These are phyloP conservation scores for Avicennia marina DNA, from an alignment of 257 asterid species.

Conservation along the genomic window DNA sequence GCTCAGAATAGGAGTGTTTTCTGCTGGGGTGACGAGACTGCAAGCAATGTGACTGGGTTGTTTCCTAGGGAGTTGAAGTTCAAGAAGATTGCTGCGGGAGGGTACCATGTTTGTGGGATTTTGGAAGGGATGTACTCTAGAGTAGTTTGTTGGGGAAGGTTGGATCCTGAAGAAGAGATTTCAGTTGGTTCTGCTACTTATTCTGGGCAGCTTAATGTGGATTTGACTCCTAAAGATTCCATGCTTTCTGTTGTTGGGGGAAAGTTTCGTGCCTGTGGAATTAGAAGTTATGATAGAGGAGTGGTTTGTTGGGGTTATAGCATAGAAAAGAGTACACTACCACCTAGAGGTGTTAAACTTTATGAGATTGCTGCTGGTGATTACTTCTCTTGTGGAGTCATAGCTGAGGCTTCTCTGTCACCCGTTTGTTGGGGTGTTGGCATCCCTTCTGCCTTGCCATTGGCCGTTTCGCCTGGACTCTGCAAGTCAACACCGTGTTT, in stretches of 20 bases:
- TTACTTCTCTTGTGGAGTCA: slow-evolving; percentile 70
- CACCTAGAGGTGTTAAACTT: slow-evolving; percentile 53
- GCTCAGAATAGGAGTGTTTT: slow-evolving; percentile 59
- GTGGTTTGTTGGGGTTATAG: slow-evolving; percentile 71
- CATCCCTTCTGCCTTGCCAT: slow-evolving; percentile 55
- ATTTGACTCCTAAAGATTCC: slow-evolving; percentile 44
- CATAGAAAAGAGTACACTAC: slow-evolving; percentile 48
- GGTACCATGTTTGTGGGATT: slow-evolving; percentile 75
- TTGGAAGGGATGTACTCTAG: slow-evolving; percentile 42
- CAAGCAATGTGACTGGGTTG: slow-evolving; percentile 39
- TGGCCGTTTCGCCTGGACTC: slow-evolving; percentile 54
- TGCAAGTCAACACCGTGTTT: slow-evolving; percentile 48
- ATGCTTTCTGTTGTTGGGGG: slow-evolving; percentile 66
- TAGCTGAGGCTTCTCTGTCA: slow-evolving; percentile 33
- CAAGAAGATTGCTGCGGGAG: slow-evolving; percentile 62
- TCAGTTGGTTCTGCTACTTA: slow-evolving; percentile 13
- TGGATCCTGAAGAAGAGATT: slow-evolving; percentile 37
- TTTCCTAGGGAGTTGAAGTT: slow-evolving; percentile 44
- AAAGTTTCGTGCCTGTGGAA: slow-evolving; percentile 65
- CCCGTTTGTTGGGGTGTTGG: slow-evolving; percentile 74
- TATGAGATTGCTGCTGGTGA: slow-evolving; percentile 73
- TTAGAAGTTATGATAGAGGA: slow-evolving; percentile 46
- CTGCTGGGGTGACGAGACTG: slow-evolving; percentile 73
- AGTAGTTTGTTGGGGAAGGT: slow-evolving; percentile 67
- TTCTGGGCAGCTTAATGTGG: slow-evolving; percentile 31